phyloP scores from a whole-genome alignment of 441 rosid genomes.

The Brassica balearica region DNA sequence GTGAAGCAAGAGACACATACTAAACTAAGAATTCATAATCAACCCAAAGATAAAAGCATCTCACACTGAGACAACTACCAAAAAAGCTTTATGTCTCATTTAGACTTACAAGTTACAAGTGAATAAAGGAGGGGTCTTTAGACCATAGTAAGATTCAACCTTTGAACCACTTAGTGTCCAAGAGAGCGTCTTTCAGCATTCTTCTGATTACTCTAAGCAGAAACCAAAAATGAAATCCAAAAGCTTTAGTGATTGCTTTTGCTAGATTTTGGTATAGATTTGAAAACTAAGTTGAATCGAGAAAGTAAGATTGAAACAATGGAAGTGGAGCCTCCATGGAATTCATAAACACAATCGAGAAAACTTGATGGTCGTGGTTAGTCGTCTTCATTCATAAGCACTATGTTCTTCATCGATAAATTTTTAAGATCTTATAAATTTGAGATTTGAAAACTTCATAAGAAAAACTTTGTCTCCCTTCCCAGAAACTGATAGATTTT shows the following conservation, averaged over 20 bases:
- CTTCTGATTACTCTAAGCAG: background rate
- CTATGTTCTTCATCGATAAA: too few species aligned
- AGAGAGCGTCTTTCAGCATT: background rate
- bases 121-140: background rate
- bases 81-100: background rate
- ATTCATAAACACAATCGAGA: background rate
- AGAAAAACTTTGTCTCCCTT: too few species aligned
- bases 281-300: background rate
- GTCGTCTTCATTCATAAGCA: background rate
- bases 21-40: too few species aligned
- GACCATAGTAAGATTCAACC: background rate
- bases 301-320: background rate
- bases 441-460: too few species aligned
- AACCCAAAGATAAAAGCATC: background rate
- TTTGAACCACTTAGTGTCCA: background rate
- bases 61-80: background rate
- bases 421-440: too few species aligned
- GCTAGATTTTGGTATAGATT: background rate
- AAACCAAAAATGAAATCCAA: background rate
- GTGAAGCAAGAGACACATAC: too few species aligned
- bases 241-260: background rate
- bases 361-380: background rate
- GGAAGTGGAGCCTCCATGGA: background rate
- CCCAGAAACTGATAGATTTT: too few species aligned
- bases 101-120: background rate